A percentile compares a stretch with the other conserved stretches of the same genome.
Conservation (phyloP, 768 basidiomycete genomes). For the Pisolithus orientalis region DNA sequence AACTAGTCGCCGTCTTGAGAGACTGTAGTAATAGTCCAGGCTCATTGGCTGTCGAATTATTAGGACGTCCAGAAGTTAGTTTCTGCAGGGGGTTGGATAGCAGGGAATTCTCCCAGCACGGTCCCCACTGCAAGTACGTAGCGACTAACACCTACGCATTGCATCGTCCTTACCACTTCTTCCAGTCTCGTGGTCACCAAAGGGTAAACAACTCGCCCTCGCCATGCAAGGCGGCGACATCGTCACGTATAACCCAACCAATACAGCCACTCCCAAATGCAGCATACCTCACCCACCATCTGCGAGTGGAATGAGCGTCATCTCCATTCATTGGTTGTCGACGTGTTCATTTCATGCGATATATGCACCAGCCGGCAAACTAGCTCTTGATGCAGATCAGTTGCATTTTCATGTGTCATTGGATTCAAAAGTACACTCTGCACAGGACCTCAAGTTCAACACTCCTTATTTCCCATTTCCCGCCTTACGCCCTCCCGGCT, state of each 20-base stretch:
- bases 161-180: slow-evolving; percentile 6
- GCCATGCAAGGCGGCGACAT: slow-evolving; percentile 68
- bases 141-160: not conserved
- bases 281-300: slow-evolving; percentile 54
- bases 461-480: slow-evolving; percentile 39
- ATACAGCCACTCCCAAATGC: slow-evolving; percentile 48
- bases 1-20: slow-evolving; percentile 56
- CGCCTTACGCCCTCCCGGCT: slow-evolving; percentile 40
- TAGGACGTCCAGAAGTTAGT: slow-evolving; percentile 50
- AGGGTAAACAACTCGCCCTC: slow-evolving; percentile 78
- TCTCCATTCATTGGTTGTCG: slow-evolving; percentile 63
- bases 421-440: slow-evolving; percentile 36
- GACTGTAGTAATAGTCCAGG: slow-evolving; percentile 26
- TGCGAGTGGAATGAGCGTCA: slow-evolving; percentile 36
- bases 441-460: slow-evolving; percentile 32
- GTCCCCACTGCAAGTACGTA: slow-evolving; percentile 57
- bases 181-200: slow-evolving; percentile 78
- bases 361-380: slow-evolving; percentile 43
- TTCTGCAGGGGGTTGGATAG: slow-evolving; percentile 49
- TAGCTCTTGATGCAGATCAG: slow-evolving; percentile 35
- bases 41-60: slow-evolving; percentile 47
- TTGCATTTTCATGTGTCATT: slow-evolving; percentile 35
- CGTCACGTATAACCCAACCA: slow-evolving; percentile 54
- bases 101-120: slow-evolving; percentile 38
- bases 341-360: slow-evolving; percentile 62